Percentiles rank a stretch among this genome's conserved stretches.
These are phyloP conservation scores for Sphagnurus paluster DNA, from an alignment of 1,284 basidiomycete genomes.

Conservation along the genomic window DNA sequence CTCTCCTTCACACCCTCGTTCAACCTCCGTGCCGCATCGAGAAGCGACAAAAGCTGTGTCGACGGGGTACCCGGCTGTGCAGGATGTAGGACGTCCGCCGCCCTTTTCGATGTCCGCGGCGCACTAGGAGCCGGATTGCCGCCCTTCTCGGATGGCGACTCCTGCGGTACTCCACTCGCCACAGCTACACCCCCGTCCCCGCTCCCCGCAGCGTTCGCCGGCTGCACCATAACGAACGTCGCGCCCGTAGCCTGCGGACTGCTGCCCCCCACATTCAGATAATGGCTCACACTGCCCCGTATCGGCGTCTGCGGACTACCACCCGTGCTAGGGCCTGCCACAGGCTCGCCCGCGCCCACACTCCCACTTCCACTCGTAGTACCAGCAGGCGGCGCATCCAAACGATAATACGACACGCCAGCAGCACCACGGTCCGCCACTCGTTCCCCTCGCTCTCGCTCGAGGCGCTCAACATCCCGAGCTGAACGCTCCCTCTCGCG, in stretches of 20 bases:
- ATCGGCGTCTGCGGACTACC: slow-evolving; percentile 29
- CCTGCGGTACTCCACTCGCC: too few species aligned
- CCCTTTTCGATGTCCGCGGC: too few species aligned
- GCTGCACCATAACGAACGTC: slow-evolving; percentile 8
- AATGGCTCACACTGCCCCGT: slow-evolving; percentile 18
- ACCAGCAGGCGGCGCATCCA: too few species aligned
- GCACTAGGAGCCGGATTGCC: too few species aligned
- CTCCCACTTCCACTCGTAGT: too few species aligned
- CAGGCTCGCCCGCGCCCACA: too few species aligned
- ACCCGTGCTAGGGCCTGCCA: too few species aligned
- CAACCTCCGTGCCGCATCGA: slow-evolving; percentile 66
- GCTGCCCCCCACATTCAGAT: slow-evolving; percentile 16
- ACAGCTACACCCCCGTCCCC: too few species aligned
- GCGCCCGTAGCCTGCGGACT: slow-evolving; percentile 9
- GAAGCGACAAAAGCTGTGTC: slow-evolving; percentile 44
- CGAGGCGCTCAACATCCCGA: slow-evolving; percentile 21
- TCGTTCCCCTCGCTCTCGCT: slow-evolving; percentile 26
- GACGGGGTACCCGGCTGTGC: slow-evolving; percentile 19
- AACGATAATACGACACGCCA: too few species aligned
- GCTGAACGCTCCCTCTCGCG: slow-evolving; percentile 24
- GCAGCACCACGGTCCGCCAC: slow-evolving; percentile 23
- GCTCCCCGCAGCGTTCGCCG: not conserved
- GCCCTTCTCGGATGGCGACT: too few species aligned
- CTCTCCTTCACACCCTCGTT: slow-evolving; percentile 22
- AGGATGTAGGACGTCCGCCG: too few species aligned